A percentile compares a stretch with the other conserved stretches of the same genome.
phyloP scores from a whole-genome alignment of 2,329 filamentous ascomycete species.

The Trichoderma sp. region DNA sequence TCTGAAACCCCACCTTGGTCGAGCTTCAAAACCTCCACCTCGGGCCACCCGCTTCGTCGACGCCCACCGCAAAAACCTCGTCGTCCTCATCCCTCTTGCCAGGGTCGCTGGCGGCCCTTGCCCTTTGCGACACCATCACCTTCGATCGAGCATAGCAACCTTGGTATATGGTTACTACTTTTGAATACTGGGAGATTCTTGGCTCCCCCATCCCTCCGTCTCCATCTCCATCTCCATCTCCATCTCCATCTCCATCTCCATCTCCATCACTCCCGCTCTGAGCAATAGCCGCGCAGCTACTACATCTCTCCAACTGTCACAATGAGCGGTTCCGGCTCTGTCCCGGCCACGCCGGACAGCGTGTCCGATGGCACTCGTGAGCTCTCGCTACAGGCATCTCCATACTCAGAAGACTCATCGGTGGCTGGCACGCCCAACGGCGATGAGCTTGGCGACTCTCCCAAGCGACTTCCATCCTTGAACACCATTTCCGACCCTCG shows the following conservation, averaged over 20 bases:
- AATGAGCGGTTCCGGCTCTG: conserved; percentile 35
- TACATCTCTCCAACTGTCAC: neutral
- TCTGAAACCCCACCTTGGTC: conserved; percentile 10
- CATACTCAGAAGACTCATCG: conserved; percentile 46
- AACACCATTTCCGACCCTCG: conserved; percentile 59
- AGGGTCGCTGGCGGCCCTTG: conserved; percentile 19
- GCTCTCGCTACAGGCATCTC: conserved; percentile 40
- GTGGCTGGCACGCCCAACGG: conserved; percentile 49
- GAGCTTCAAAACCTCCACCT: conserved; percentile 14
- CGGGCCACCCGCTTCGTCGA: conserved; percentile 4
- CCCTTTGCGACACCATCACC: conserved; percentile 4
- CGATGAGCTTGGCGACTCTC: conserved; percentile 35
- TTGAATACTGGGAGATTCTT: conserved; percentile 3
- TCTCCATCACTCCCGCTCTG: neutral
- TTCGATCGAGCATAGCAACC: conserved; percentile 1
- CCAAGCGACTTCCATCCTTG: conserved; percentile 55
- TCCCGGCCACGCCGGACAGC: conserved; percentile 49
- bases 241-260: neutral
- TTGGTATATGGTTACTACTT: neutral
- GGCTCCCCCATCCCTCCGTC: neutral
- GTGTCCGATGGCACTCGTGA: conserved; percentile 32
- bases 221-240: neutral
- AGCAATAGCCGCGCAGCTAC: neutral
- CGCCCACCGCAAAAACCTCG: neutral
- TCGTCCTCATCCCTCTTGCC: neutral